phyloP scores from a whole-genome alignment of 2,329 filamentous ascomycete species.

The Aspergillus viridinutans region DNA sequence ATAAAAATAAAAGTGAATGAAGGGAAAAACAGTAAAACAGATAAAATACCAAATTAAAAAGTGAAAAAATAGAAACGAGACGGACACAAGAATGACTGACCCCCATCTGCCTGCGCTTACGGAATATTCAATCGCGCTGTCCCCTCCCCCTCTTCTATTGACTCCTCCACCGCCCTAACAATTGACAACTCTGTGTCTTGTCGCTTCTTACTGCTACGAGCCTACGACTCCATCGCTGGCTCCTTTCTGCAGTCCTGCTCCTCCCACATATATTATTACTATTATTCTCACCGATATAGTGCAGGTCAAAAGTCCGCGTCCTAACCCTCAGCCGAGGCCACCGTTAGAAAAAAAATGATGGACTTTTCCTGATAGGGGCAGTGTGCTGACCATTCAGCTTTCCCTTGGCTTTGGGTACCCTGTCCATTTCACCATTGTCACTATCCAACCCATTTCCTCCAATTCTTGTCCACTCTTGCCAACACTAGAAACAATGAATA shows the following conservation, averaged over 20 bases:
- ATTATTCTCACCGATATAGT: neutral
- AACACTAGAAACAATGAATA: slow-evolving; percentile 15
- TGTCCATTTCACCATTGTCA: slow-evolving; percentile 14
- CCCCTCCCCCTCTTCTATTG: neutral
- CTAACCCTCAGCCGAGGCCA: neutral
- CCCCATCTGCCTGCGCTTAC: neutral
- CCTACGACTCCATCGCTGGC: neutral
- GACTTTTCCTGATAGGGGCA: slow-evolving; percentile 24
- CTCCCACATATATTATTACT: neutral
- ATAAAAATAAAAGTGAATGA: neutral
- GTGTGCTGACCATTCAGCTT: slow-evolving; percentile 26
- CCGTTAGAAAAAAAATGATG: slow-evolving; percentile 4
- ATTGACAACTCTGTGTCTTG: neutral
- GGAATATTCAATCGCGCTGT: neutral
- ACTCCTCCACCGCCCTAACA: neutral
- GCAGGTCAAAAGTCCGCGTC: neutral
- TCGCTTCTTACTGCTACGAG: neutral
- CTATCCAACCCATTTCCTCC: slow-evolving; percentile 3
- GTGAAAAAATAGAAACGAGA: neutral
- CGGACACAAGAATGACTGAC: neutral
- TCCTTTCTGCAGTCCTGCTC: neutral
- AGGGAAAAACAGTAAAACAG: neutral
- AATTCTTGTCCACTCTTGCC: slow-evolving; percentile 5
- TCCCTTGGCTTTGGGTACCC: slow-evolving; percentile 8
- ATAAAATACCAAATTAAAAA: neutral